phyloP scores from a whole-genome alignment of 148 eudicot species.

The Silene uniflora region DNA sequence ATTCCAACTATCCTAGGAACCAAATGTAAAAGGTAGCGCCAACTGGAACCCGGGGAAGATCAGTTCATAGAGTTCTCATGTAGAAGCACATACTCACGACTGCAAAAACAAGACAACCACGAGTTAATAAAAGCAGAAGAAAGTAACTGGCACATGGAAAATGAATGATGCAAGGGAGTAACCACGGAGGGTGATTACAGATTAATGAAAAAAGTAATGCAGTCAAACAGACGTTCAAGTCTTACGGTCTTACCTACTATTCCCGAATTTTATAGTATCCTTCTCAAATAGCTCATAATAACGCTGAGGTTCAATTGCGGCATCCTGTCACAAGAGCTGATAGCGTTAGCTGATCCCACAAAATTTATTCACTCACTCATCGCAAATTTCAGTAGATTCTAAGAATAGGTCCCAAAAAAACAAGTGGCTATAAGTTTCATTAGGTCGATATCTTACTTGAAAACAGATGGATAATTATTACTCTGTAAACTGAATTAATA shows the following conservation, averaged over 20 bases:
- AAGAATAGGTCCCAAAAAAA: too few relatives aligned
- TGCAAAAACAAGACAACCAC: constrained; percentile 30
- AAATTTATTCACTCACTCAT: neutral
- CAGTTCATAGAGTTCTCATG: constrained; percentile 65
- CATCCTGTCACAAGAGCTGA: constrained; percentile 52
- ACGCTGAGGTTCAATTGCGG: constrained; percentile 73
- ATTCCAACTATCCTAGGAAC: neutral
- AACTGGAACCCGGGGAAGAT: constrained; percentile 6
- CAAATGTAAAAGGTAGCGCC: neutral
- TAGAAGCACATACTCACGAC: constrained; percentile 90
- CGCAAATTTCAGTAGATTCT: too few relatives aligned
- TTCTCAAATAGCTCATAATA: constrained; percentile 84
- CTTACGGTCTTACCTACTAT: constrained; percentile 61
- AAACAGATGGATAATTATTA: too few relatives aligned
- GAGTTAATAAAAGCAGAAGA: neutral
- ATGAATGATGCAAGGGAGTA: neutral
- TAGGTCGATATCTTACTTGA: too few relatives aligned
- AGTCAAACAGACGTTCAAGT: neutral
- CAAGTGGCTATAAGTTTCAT: too few relatives aligned
- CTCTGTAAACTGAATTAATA: too few relatives aligned
- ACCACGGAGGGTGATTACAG: neutral
- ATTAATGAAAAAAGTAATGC: neutral
- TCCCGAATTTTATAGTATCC: constrained; percentile 87
- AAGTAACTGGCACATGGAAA: neutral
- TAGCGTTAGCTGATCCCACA: constrained; percentile 12